Conservation (phyloP, 768 basidiomycete species). For the Neoboletus magnificus region DNA sequence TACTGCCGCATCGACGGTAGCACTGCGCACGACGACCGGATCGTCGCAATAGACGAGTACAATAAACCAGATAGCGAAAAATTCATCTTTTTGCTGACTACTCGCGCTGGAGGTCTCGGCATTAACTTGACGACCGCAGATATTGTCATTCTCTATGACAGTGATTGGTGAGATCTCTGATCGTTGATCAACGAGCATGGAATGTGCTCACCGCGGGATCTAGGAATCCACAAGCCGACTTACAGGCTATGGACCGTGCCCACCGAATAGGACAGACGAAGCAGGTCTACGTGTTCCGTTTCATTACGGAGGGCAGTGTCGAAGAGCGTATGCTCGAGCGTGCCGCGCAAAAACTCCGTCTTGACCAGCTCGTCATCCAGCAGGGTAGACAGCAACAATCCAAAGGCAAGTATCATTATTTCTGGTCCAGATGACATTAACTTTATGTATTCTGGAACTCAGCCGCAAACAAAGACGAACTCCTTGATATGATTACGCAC, state of each 20-base stretch:
- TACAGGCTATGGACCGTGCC: slow-evolving; percentile 98
- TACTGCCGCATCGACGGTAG: slow-evolving; percentile 97
- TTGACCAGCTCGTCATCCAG: slow-evolving; percentile 96
- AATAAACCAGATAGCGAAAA: slow-evolving; percentile 92
- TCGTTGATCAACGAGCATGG: not conserved
- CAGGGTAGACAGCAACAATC: slow-evolving; percentile 82
- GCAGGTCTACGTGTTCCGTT: slow-evolving; percentile 85
- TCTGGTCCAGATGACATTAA: not conserved
- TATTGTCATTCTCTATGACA: slow-evolving; percentile 92
- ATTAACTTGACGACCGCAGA: slow-evolving; percentile 96
- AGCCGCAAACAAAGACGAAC: slow-evolving; percentile 93
- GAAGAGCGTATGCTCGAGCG: slow-evolving; percentile 89
- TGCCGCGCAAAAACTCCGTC: slow-evolving; percentile 88
- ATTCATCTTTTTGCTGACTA: slow-evolving; percentile 95
- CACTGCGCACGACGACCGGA: slow-evolving; percentile 96
- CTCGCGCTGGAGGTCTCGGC: slow-evolving; percentile 93
- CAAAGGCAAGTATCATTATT: slow-evolving; percentile 53
- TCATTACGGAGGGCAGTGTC: slow-evolving; percentile 84
- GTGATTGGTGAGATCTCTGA: slow-evolving; percentile 72
- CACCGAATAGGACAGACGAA: slow-evolving; percentile 94
- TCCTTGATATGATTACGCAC: slow-evolving; percentile 97
- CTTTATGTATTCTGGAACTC: slow-evolving; percentile 4
- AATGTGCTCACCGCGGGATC: slow-evolving; percentile 2
- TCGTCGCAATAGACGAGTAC: slow-evolving; percentile 94
- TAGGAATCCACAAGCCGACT: slow-evolving; percentile 97